Percentiles rank a stretch among this genome's conserved stretches.
phyloP scores from a whole-genome alignment of 225 moss, liverwort and hornwort genomes.

The Anthoceros angustus region DNA sequence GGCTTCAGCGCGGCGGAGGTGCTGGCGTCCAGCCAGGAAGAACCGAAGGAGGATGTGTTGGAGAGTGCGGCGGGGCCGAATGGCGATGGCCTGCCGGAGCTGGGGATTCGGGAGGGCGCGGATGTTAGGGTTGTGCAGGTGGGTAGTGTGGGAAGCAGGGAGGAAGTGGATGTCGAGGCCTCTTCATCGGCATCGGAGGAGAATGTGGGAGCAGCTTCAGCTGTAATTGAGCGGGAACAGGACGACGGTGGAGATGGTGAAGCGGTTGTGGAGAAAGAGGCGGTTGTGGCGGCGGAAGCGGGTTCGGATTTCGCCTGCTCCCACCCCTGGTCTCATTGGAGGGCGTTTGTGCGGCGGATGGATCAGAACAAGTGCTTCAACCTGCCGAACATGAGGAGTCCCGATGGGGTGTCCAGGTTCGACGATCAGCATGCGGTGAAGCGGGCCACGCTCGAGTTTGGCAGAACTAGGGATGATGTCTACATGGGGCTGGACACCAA shows the following conservation, averaged over 20 bases:
- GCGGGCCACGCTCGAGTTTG: conserved; percentile 70
- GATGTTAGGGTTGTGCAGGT: background rate
- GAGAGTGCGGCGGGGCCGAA: background rate
- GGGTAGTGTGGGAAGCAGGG: background rate
- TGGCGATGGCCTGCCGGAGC: background rate
- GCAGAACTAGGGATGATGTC: conserved; percentile 72
- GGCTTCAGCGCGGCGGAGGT: background rate
- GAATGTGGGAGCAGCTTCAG: background rate
- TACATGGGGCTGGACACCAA: conserved; percentile 27
- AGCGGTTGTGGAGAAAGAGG: background rate
- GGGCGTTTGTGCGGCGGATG: conserved; percentile 20
- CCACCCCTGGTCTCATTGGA: conserved; percentile 44
- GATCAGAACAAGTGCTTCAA: conserved; percentile 17
- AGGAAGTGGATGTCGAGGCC: background rate
- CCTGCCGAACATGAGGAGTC: conserved; percentile 11
- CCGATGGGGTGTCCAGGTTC: conserved; percentile 9
- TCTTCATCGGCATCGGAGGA: background rate
- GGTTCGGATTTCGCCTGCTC: background rate
- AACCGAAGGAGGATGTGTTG: background rate
- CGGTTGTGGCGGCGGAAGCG: background rate
- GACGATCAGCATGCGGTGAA: conserved; percentile 39
- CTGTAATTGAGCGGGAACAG: background rate
- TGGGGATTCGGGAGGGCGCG: background rate
- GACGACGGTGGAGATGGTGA: background rate
- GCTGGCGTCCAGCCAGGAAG: background rate